Evolutionary conservation across 129 eudicot species (phyloP), one percentile per base, ranked within the genome.

Genomic region (Scalesia atractyloides): DNA sequence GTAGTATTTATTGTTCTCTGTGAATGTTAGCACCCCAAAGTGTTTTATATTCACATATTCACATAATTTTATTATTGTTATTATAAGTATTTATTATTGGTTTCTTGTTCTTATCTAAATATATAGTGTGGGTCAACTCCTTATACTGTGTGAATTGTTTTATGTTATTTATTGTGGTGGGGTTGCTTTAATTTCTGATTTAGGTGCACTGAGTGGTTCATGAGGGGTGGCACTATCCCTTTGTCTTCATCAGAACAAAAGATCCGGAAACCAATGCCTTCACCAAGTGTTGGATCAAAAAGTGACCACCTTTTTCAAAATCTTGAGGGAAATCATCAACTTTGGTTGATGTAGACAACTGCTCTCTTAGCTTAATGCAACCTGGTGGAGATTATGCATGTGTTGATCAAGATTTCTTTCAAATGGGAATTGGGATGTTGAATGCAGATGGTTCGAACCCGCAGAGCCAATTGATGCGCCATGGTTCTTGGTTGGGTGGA

Each of bases 401-500:
- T 74, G 77, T 53, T 39, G 85, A 81, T 58, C 60, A 64, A 30
- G 69, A 70, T 26, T 57, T 58, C 10, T 74, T 34, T 36, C 69
- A 66, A 44, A 12, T 68, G 70, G 73, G 75, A 10, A 33, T 18
- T n/a, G 83, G 79, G 47, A 72, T 51, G 75, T 50, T 58, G 66
- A 69, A 64, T 24, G 37, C 19, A 3, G 74, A 77, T 3, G 36
- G 41, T 59, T 37, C 36, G 72, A 74, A 77, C 77, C 57, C 73
- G 7, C 18, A 9, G 3, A 16, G 12, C 15, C 83, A 75, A 65
- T 62, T 76, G 89, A 61, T 72, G 68, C 76, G 49, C 60, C 69
- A 71, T 10, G 79, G 73, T 67, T 72, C 82, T 14, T 68, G 85
- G 66, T 83, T 89, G 11, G 96, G 91, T 66, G 96, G 96, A 9